A percentile compares a stretch with the other conserved stretches of the same genome.
Conservation (phyloP, 768 basidiomycete species). For the Chalciporus chontae region DNA sequence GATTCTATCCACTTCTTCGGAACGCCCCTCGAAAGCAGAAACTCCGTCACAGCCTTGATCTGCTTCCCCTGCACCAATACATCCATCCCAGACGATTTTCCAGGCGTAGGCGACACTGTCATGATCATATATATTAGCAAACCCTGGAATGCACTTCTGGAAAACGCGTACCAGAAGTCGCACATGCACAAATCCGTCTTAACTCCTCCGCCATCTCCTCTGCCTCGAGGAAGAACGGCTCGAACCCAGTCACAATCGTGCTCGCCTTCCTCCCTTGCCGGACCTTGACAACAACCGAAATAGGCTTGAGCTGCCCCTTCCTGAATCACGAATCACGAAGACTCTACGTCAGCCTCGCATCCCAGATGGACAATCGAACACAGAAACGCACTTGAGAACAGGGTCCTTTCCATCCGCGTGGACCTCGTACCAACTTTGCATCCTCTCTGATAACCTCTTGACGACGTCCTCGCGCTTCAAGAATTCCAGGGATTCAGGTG, state of each 20-base stretch:
- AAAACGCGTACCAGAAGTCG: slow-evolving; percentile 61
- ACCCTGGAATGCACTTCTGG: neutral
- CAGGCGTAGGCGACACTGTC: slow-evolving; percentile 59
- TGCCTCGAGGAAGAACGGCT: slow-evolving; percentile 66
- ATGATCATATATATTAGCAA: neutral
- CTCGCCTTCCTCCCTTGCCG: slow-evolving; percentile 77
- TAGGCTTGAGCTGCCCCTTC: slow-evolving; percentile 72
- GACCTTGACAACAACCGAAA: slow-evolving; percentile 65
- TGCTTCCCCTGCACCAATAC: slow-evolving; percentile 89
- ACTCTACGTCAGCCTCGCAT: neutral
- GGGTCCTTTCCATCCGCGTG: slow-evolving; percentile 50
- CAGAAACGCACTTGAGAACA: slow-evolving; percentile 52
- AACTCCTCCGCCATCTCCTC: slow-evolving; percentile 79
- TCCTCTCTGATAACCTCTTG: slow-evolving; percentile 51
- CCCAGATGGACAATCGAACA: neutral
- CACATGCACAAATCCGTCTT: slow-evolving; percentile 70
- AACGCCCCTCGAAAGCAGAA: slow-evolving; percentile 66
- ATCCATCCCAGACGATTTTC: slow-evolving; percentile 58
- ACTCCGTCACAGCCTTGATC: slow-evolving; percentile 57
- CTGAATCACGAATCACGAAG: slow-evolving; percentile 33
- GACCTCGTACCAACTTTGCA: slow-evolving; percentile 79
- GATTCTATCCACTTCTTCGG: slow-evolving; percentile 80
- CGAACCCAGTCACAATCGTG: slow-evolving; percentile 77
- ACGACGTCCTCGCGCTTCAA: slow-evolving; percentile 65
- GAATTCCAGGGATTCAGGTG: slow-evolving; percentile 41